These are phyloP conservation scores for Amylostereum chailletii DNA, from an alignment of 1,284 basidiomycete species.

Conservation along the genomic window DNA sequence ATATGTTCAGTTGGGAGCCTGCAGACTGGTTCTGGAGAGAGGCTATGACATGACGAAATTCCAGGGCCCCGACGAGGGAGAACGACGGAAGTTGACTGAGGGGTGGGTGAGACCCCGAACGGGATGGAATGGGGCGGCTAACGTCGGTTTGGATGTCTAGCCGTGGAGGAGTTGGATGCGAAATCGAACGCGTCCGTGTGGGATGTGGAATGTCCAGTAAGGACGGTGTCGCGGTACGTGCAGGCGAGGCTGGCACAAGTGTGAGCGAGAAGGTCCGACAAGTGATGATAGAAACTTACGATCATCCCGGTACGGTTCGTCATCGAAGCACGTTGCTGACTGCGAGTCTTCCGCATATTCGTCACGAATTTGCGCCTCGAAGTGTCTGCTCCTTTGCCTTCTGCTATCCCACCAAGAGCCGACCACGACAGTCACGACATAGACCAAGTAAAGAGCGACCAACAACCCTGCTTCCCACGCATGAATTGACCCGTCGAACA, in stretches of 20 bases:
- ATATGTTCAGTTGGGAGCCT: slow-evolving; percentile 45
- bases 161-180: slow-evolving; percentile 30
- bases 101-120: slow-evolving; percentile 27
- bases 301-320: slow-evolving; percentile 50
- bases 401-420: slow-evolving; percentile 72
- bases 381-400: slow-evolving; percentile 33
- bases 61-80: slow-evolving; percentile 87
- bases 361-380: slow-evolving; percentile 46
- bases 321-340: slow-evolving; percentile 25
- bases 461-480: slow-evolving; percentile 71
- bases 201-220: slow-evolving; percentile 13
- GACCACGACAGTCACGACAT: slow-evolving; percentile 72
- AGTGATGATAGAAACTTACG: slow-evolving; percentile 31
- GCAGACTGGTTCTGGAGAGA: slow-evolving; percentile 65
- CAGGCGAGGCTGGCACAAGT: slow-evolving; percentile 5
- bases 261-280: slow-evolving; percentile 2
- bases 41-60: slow-evolving; percentile 85
- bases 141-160: slow-evolving; percentile 31
- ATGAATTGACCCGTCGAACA: slow-evolving; percentile 72
- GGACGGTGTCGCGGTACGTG: slow-evolving; percentile 10
- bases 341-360: slow-evolving; percentile 57
- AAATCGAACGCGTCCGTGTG: slow-evolving; percentile 25
- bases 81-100: slow-evolving; percentile 65
- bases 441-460: slow-evolving; percentile 70
- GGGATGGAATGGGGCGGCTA: slow-evolving; percentile 27